A percentile compares a stretch with the other conserved stretches of the same genome.
These are phyloP conservation scores for Plasmodium yoelii DNA, from an alignment of 169 alveolate genomes.

Conservation along the genomic window DNA sequence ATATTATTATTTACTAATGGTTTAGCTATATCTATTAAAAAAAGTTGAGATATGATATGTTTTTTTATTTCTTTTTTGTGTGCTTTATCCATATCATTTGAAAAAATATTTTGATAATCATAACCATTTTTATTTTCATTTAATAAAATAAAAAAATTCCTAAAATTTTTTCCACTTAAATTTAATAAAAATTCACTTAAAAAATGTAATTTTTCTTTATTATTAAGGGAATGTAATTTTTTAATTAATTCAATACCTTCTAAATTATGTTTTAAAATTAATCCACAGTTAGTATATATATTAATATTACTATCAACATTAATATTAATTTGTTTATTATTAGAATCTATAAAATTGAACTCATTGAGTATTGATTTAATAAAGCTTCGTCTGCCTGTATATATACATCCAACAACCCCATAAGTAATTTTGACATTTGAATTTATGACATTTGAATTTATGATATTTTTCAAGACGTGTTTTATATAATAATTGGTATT, in stretches of 20 bases:
- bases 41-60: slow-evolving; percentile 14
- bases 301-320: slow-evolving; percentile 31
- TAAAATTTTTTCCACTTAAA: slow-evolving; percentile 32
- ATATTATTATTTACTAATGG: slow-evolving; percentile 9
- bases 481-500: neutral
- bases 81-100: slow-evolving; percentile 11
- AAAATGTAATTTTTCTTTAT: slow-evolving; percentile 17
- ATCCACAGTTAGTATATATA: slow-evolving; percentile 37
- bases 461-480: slow-evolving; percentile 6
- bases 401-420: slow-evolving; percentile 66
- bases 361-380: slow-evolving; percentile 15
- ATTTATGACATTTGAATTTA: neutral
- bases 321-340: slow-evolving; percentile 1
- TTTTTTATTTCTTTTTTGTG: slow-evolving; percentile 29
- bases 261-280: slow-evolving; percentile 46
- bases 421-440: slow-evolving; percentile 32
- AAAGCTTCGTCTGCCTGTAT: slow-evolving; percentile 66
- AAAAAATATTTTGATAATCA: neutral
- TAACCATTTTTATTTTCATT: slow-evolving; percentile 6
- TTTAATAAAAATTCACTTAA: slow-evolving; percentile 32
- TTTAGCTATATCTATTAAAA: slow-evolving; percentile 2
- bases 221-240: slow-evolving; percentile 30
- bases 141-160: slow-evolving; percentile 3
- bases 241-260: slow-evolving; percentile 40
- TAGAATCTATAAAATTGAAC: neutral